Base-by-base conservation (phyloP, 768 basidiomycete species). In the Russula sp. region DNA sequence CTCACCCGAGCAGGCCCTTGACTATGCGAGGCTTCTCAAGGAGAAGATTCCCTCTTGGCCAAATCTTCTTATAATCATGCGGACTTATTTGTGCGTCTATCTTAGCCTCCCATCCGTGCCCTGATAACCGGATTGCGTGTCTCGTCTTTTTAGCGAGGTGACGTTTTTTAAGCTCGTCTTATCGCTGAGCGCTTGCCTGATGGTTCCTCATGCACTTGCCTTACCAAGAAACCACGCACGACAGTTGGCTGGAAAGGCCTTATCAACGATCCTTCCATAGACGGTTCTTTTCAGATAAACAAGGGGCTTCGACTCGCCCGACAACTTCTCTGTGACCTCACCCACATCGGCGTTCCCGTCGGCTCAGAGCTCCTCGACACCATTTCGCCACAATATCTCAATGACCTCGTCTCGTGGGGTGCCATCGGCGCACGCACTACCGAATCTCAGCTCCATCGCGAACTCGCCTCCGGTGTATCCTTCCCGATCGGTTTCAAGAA, bases 401-500 rank as follows among this genome's bases (percentile, higher is more conserved):
- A 87, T 38, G 90, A 92, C 70, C 80, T 93, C 42, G 84, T 86
- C 64, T 88, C 87, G 57, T 96, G 93, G 93, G 93, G 93, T 45
- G 93, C 96, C 8, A 98, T 99, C 66, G 96, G 97, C 29, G 97
- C 97, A 1, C 83, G 97, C 56, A 98, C 97, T 1, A 99, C 97
- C 41, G 97, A 99, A 74, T 92, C 90, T 3, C 96, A 98, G 74
- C 84, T 99, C 8, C 97, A 98, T 71, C 87, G 97, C 61, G 97
- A 98, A 74, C 87, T 98, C 48, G 94, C 93, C 5, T 93, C 90
- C 4, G 96, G 95, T 70, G 87, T 91, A 29, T 97, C 95, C 55
- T 98, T 97, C 86, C 95, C 97, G 22, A 93, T 98, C 66, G 92
- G 93, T 9, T 99, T 99, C 86, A 99, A 99, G 76, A 99, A 99